A percentile compares a stretch with the other conserved stretches of the same genome.
phyloP scores from a whole-genome alignment of 441 rosid genomes.

The Kokia cookei region DNA sequence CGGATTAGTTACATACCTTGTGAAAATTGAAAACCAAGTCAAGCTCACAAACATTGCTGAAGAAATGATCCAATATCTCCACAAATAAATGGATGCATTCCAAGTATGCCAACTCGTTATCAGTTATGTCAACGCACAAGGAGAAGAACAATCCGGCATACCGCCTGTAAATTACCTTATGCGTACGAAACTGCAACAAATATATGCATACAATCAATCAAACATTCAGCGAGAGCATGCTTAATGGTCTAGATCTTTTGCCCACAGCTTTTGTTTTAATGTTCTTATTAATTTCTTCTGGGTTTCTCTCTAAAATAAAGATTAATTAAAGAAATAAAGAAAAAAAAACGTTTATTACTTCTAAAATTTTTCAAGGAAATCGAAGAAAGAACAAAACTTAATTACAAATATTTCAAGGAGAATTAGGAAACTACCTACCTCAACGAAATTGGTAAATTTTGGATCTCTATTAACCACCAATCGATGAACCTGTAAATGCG shows the following conservation, averaged over 20 bases:
- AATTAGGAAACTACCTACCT: slow-evolving; percentile 44
- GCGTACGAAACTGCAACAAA: slow-evolving; percentile 66
- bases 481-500: slow-evolving; percentile 72
- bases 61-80: slow-evolving; percentile 97
- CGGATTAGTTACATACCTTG: slow-evolving; percentile 47
- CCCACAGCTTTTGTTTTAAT: neutral
- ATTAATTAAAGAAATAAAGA: neutral
- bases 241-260: neutral
- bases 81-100: slow-evolving; percentile 95
- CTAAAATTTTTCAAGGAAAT: neutral
- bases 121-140: slow-evolving; percentile 87
- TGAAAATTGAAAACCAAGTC: slow-evolving; percentile 96
- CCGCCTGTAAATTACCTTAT: slow-evolving; percentile 93
- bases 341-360: neutral
- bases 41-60: slow-evolving; percentile 98
- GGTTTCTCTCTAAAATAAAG: neutral
- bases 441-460: slow-evolving; percentile 92
- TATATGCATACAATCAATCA: neutral
- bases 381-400: neutral
- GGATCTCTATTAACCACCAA: slow-evolving; percentile 95
- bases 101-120: slow-evolving; percentile 90
- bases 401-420: too few species aligned
- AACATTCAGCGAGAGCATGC: neutral
- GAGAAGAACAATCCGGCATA: slow-evolving; percentile 96
- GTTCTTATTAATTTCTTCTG: neutral